A percentile compares a stretch with the other conserved stretches of the same genome.
These are phyloP conservation scores for Erysimum cheiri DNA, from an alignment of 441 rosid genomes.

Conservation along the genomic window DNA sequence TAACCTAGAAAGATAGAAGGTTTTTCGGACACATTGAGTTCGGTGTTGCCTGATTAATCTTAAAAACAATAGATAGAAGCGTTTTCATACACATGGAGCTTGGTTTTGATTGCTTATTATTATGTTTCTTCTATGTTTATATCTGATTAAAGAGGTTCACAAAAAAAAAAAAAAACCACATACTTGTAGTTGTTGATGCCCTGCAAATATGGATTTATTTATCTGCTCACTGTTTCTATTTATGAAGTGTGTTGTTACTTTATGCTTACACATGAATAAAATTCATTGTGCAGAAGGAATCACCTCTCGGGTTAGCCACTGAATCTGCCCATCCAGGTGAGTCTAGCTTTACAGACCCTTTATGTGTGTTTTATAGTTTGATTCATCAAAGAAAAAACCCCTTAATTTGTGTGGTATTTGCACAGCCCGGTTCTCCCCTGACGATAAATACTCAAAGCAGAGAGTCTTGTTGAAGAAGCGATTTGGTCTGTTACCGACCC, in stretches of 20 bases:
- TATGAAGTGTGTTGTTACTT: conserved; percentile 7
- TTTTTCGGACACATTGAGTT: not conserved
- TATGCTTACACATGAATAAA: not conserved
- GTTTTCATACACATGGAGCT: not conserved
- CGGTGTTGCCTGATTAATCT: not conserved
- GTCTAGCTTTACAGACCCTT: not conserved
- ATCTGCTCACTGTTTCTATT: not conserved
- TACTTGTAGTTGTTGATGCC: no score
- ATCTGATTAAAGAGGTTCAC: no score
- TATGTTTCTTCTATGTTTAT: not conserved
- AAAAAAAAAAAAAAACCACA: no score
- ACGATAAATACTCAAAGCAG: conserved; percentile 90
- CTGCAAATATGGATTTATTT: not conserved
- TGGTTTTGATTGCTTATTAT: not conserved
- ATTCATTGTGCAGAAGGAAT: conserved; percentile 70
- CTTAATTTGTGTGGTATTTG: conserved; percentile 26
- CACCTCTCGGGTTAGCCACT: conserved; percentile 77
- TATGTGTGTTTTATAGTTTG: not conserved
- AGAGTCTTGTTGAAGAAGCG: conserved; percentile 92
- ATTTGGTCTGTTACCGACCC: conserved; percentile 88
- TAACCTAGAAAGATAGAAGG: not conserved
- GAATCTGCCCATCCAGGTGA: conserved; percentile 98
- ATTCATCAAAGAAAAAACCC: not conserved
- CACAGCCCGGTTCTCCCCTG: conserved; percentile 99
- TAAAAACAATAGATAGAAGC: not conserved